phyloP scores from a whole-genome alignment of 345 rosid genomes.

The Populus nigra region DNA sequence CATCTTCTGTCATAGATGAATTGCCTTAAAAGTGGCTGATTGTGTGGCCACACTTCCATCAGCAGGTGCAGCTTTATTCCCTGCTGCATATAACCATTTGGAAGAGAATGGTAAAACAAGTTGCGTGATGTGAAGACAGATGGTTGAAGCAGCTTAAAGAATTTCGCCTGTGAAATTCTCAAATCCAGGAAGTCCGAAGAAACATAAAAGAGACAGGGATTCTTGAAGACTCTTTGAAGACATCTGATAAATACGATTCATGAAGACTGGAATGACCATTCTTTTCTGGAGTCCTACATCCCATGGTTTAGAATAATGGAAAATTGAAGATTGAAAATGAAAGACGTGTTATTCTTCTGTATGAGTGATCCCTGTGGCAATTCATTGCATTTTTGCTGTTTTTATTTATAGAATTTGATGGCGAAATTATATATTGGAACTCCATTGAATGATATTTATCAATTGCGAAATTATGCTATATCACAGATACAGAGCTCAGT shows the following conservation, averaged over 20 bases:
- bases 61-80: background rate
- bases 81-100: background rate
- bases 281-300: background rate
- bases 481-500: background rate
- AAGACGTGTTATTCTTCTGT: background rate
- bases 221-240: background rate
- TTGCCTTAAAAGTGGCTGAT: conserved; percentile 5
- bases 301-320: background rate
- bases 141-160: background rate
- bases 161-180: background rate
- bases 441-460: background rate
- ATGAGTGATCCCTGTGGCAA: background rate
- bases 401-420: no score
- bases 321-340: background rate
- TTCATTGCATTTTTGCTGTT: no score
- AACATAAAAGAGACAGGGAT: background rate
- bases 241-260: background rate
- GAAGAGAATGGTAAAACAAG: background rate
- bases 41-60: background rate
- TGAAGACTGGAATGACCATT: background rate
- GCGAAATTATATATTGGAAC: no score
- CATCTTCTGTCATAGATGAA: conserved; percentile 5
- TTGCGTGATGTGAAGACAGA: background rate
- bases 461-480: background rate
- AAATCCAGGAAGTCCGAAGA: background rate